phyloP scores from a whole-genome alignment of 768 basidiomycete species.

The Leccinum broughii region DNA sequence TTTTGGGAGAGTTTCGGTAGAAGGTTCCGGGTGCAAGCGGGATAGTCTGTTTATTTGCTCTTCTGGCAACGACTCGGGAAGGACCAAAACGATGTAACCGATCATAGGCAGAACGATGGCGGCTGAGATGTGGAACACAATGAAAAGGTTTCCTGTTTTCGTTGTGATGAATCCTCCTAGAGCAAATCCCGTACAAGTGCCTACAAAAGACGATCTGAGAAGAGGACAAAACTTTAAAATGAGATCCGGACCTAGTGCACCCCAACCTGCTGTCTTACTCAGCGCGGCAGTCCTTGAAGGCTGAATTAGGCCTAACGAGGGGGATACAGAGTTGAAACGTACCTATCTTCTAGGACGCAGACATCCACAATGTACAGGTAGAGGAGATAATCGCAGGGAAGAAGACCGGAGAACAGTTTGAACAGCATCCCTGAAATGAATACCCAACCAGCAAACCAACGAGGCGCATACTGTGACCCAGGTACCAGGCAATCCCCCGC shows the following conservation, averaged over 20 bases:
- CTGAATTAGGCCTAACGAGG: slow-evolving; percentile 7
- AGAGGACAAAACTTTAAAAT: background rate
- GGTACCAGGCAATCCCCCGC: slow-evolving; percentile 16
- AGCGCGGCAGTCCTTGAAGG: slow-evolving; percentile 26
- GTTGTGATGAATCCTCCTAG: slow-evolving; percentile 34
- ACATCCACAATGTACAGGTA: slow-evolving; percentile 34
- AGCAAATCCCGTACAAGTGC: slow-evolving; percentile 28
- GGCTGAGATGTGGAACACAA: slow-evolving; percentile 24
- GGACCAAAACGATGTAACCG: slow-evolving; percentile 24
- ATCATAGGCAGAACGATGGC: slow-evolving; percentile 16
- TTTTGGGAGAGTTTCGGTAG: background rate
- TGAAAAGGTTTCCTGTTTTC: slow-evolving; percentile 17
- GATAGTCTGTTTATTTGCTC: slow-evolving; percentile 22
- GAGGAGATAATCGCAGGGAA: slow-evolving; percentile 19
- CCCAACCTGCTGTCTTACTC: slow-evolving; percentile 31
- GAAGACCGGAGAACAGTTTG: slow-evolving; percentile 13
- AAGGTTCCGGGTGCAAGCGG: slow-evolving; percentile 1
- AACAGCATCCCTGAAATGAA: slow-evolving; percentile 21
- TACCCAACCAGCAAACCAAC: slow-evolving; percentile 12
- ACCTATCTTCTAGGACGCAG: slow-evolving; percentile 27
- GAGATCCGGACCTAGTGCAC: slow-evolving; percentile 23
- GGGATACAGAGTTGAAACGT: background rate
- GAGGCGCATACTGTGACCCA: slow-evolving; percentile 16
- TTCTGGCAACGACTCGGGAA: slow-evolving; percentile 34
- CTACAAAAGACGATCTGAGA: slow-evolving; percentile 12